These are phyloP conservation scores for Debaryomyces prosopidis DNA, from an alignment of 805 yeast species.

Conservation along the genomic window DNA sequence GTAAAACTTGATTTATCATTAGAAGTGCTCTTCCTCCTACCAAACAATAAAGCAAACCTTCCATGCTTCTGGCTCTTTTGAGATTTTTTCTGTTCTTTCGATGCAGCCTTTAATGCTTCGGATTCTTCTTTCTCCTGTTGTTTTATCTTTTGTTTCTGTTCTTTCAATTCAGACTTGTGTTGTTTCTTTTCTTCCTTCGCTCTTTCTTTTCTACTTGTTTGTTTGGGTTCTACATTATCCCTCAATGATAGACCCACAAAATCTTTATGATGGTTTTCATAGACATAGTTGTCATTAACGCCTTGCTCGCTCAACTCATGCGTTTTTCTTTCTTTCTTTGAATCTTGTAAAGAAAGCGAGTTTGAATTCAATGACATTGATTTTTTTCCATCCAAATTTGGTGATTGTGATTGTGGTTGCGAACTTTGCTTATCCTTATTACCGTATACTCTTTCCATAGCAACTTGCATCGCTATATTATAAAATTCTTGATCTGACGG, in stretches of 20 bases:
- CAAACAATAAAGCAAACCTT: background rate
- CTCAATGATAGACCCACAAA: conserved; percentile 34
- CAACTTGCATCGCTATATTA: conserved; percentile 54
- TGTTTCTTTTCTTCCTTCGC: conserved; percentile 23
- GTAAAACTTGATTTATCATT: background rate
- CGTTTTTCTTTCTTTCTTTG: background rate
- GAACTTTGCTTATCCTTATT: conserved; percentile 12
- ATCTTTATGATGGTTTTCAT: conserved; percentile 33
- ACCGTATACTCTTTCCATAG: conserved; percentile 58
- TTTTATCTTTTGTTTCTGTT: conserved; percentile 1
- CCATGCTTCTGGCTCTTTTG: background rate
- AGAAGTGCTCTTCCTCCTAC: background rate
- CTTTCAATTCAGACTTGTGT: conserved; percentile 5
- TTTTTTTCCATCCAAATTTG: background rate
- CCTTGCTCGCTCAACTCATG: conserved; percentile 9
- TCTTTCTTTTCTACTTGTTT: conserved; percentile 21
- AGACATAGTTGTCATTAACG: conserved; percentile 19
- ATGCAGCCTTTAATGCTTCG: background rate
- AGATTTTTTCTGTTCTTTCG: background rate
- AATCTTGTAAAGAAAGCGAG: background rate
- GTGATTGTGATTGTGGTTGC: conserved; percentile 1
- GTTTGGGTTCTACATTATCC: conserved; percentile 7
- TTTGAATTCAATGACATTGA: background rate
- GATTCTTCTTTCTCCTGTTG: background rate
- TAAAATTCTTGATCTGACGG: conserved; percentile 53